phyloP scores from a whole-genome alignment of 2,329 filamentous ascomycete species.

The Paraphoma sp. region DNA sequence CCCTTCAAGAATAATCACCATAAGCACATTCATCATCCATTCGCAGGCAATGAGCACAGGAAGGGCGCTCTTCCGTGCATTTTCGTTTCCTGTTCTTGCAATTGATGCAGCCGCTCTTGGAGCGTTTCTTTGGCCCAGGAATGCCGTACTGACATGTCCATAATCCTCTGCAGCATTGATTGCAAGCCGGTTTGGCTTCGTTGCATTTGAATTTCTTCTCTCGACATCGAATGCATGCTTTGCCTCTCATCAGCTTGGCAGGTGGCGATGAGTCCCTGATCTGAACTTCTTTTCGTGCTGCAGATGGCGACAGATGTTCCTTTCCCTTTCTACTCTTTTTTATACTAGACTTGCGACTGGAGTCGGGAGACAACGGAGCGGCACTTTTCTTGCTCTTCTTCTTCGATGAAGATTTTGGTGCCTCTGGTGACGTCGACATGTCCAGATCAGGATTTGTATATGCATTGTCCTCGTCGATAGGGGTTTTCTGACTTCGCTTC shows the following conservation, averaged over 20 bases:
- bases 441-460: conserved; percentile 19
- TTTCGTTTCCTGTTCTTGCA: conserved; percentile 37
- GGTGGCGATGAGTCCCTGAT: conserved; percentile 6
- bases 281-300: conserved; percentile 16
- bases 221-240: conserved; percentile 26
- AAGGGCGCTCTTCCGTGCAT: conserved; percentile 40
- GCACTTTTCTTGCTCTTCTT: conserved; percentile 30
- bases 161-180: conserved; percentile 35
- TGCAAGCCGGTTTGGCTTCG: conserved; percentile 36
- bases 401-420: conserved; percentile 17
- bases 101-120: conserved; percentile 39
- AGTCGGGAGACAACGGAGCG: conserved; percentile 7
- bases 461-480: conserved; percentile 16
- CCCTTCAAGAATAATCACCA: conserved; percentile 21
- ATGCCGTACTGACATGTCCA: conserved; percentile 40
- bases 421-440: conserved; percentile 31
- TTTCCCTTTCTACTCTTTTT: conserved; percentile 29
- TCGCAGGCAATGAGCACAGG: conserved; percentile 37
- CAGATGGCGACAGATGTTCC: conserved; percentile 20
- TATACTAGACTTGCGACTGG: conserved; percentile 4
- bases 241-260: conserved; percentile 18
- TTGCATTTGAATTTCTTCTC: conserved; percentile 43
- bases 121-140: conserved; percentile 25
- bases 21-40: conserved; percentile 38
- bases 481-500: conserved; percentile 25